Evolutionary conservation across 306 rosid species (phyloP).

Genomic region (Benincasa hispida): DNA sequence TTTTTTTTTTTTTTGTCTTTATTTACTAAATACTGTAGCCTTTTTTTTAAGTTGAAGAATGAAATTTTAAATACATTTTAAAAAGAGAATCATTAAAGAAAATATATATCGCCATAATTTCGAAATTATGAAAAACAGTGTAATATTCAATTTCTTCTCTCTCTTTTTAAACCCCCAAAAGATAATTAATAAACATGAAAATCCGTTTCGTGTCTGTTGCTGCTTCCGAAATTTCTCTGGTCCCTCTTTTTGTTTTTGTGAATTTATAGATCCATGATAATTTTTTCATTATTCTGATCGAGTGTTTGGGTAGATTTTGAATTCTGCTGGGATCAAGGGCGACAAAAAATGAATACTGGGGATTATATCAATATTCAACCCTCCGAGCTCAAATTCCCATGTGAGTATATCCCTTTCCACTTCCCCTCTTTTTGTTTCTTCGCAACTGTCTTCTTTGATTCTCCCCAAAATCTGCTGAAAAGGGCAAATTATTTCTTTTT

Average conservation of each 20-base stretch:
- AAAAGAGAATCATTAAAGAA: neutral
- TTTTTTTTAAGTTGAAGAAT: too few species aligned
- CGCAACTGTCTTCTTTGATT: neutral
- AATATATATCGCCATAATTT: neutral
- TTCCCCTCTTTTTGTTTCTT: neutral
- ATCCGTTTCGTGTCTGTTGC: neutral
- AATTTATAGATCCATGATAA: neutral
- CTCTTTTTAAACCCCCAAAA: neutral
- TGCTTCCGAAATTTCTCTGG: slow-evolving; percentile 8
- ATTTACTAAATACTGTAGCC: too few species aligned
- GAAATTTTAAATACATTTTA: neutral
- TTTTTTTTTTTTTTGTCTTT: too few species aligned
- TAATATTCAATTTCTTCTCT: neutral
- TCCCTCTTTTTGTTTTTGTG: neutral
- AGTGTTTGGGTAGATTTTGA: neutral
- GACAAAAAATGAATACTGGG: slow-evolving; percentile 25
- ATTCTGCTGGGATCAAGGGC: neutral
- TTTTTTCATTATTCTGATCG: neutral
- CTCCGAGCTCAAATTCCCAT: slow-evolving; percentile 33
- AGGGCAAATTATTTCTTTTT: neutral
- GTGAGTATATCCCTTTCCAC: slow-evolving; percentile 4
- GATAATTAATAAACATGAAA: neutral
- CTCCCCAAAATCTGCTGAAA: neutral
- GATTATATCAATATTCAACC: slow-evolving; percentile 31
- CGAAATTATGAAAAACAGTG: neutral